These are phyloP conservation scores for Fusarium heterosporum DNA, from an alignment of 2,329 filamentous ascomycete species.

Conservation along the genomic window DNA sequence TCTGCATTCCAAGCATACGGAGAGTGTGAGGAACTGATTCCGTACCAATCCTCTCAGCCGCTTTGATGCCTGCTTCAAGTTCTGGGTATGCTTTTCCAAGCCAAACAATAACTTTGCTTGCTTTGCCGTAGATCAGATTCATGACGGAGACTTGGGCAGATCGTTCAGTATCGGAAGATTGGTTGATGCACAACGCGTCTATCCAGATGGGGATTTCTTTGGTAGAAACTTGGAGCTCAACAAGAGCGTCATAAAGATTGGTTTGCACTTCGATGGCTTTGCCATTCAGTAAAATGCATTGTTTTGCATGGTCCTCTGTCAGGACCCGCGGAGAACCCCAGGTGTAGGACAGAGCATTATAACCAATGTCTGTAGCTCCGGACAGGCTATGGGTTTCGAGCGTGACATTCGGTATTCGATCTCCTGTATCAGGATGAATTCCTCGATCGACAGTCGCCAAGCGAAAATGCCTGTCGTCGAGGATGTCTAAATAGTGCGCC, in stretches of 20 bases:
- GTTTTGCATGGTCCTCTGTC: accelerated
- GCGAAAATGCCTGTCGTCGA: background rate
- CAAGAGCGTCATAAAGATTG: background rate
- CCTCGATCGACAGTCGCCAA: background rate
- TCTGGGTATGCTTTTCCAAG: background rate
- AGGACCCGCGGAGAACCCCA: background rate
- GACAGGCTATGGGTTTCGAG: background rate
- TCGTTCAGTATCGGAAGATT: background rate
- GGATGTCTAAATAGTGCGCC: constrained; percentile 4
- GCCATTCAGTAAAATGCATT: background rate
- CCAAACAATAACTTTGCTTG: constrained; percentile 1
- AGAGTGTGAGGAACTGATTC: background rate
- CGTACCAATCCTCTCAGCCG: background rate
- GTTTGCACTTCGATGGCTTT: accelerated
- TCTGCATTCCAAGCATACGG: background rate
- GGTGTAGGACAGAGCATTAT: constrained; percentile 15
- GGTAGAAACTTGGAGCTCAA: background rate
- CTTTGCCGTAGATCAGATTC: constrained; percentile 17
- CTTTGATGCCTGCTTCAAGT: background rate
- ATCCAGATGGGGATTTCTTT: background rate
- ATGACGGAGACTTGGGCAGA: background rate
- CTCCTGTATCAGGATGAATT: accelerated
- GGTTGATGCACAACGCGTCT: constrained; percentile 16
- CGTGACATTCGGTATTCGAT: background rate
- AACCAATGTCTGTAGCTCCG: background rate